Conservation (phyloP, 169 alveolate species). For the Plasmodium ovale region DNA sequence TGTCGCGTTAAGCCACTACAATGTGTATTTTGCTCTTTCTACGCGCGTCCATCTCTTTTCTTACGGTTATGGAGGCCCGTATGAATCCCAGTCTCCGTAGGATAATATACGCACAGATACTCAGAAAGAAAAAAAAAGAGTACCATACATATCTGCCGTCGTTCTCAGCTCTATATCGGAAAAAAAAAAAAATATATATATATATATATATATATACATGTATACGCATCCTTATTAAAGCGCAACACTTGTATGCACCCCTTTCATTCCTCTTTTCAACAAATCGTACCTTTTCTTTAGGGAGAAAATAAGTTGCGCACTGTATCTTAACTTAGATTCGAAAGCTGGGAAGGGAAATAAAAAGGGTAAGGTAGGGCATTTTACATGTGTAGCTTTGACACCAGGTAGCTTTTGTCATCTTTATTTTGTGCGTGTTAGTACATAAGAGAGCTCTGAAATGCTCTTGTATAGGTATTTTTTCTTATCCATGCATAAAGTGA, state of each 20-base stretch:
- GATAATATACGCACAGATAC: conserved; percentile 49
- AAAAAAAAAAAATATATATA: not conserved
- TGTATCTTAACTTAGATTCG: conserved; percentile 49
- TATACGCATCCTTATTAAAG: not conserved
- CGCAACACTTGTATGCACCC: no score
- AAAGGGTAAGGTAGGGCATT: not conserved
- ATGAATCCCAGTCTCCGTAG: conserved; percentile 64
- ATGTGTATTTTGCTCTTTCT: no score
- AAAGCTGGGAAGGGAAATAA: conserved; percentile 20
- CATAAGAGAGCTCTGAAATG: not conserved
- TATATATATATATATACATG: not conserved
- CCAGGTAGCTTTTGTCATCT: not conserved
- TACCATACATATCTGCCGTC: conserved; percentile 74
- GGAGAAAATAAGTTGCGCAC: conserved; percentile 59
- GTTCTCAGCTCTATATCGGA: conserved; percentile 27
- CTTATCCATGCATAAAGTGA: no score
- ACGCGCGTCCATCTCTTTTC: not conserved
- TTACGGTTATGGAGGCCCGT: conserved; percentile 54
- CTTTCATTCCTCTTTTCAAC: not conserved
- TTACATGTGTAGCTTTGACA: not conserved
- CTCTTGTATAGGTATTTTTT: not conserved
- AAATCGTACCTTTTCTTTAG: conserved; percentile 44
- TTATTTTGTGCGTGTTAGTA: not conserved
- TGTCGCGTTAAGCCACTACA: no score
- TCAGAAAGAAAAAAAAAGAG: conserved; percentile 62